Evolutionary conservation across 768 basidiomycete species (phyloP), one percentile per base, ranked within the genome.

Genomic region (Suillus weaverae): DNA sequence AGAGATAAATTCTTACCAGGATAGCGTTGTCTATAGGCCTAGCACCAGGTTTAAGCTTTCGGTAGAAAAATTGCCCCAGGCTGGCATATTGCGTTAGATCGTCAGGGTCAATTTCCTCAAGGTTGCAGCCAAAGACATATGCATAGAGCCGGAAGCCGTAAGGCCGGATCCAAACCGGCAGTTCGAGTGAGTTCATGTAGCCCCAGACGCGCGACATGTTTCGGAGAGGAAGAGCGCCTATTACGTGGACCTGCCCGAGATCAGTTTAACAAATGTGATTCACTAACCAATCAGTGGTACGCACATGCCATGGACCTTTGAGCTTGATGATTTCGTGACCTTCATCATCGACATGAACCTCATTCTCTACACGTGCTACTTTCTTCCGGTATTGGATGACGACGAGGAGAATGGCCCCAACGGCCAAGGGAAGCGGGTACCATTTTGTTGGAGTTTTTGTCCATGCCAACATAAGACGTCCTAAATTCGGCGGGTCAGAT

Each of bases 151-250:
- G 86, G 80, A 95, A 88, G 43, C 96, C 93, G 72, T 88, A 86
- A 4, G 95, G 95, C n/a, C 97, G 85, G 78, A 95, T 85, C 96
- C 95, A 99, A 66, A 96, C 83, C 36, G 97, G 97, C 6, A 99
- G 86, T 70, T 95, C 91, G 67, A 96, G 83, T 2, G 91, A 92
- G 80, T 98, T 99, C 66, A 99, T 71, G 76, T 95, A 96, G 7
- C 97, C 97, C 95, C 97, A 99, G 6, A 99, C 77, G 2, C 96
- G 90, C n/a, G 97, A 99, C 73, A 98, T 87, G 66, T 95, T 95
- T 48, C 96, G 88, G 7, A 99, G 85, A 0, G 97, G 97, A 1
- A 99, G 85, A 11, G 96, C 96, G 60, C 96, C 97, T 60, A 99
- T 83, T 55, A 99, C 95, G 78, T 97, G 92, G n/a, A 99, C 94